Conservation (phyloP, 768 basidiomycete species). For the Rhizopogon vulgaris region DNA sequence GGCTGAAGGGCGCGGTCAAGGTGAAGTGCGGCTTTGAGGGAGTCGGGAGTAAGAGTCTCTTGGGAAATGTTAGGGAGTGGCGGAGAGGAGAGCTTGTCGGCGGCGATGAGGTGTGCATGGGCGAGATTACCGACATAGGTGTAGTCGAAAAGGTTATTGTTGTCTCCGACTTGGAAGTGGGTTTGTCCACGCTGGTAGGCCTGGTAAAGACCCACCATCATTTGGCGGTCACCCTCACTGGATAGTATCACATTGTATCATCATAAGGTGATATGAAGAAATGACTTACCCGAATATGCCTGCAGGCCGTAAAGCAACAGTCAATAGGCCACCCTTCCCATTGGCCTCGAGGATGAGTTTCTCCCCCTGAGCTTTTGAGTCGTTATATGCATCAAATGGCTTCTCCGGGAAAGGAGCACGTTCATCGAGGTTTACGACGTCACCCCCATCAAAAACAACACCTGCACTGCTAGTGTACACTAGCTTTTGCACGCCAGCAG, state of each 20-base stretch:
- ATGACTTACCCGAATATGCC: slow-evolving; percentile 87
- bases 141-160: slow-evolving; percentile 92
- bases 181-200: slow-evolving; percentile 81
- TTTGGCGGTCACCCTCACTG: slow-evolving; percentile 90
- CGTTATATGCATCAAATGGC: slow-evolving; percentile 88
- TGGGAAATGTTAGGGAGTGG: slow-evolving; percentile 37
- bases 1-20: slow-evolving; percentile 51
- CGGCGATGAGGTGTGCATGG: slow-evolving; percentile 88
- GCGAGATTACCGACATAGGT: slow-evolving; percentile 97
- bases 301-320: slow-evolving; percentile 86
- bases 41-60: slow-evolving; percentile 2
- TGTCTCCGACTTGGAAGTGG: slow-evolving; percentile 89
- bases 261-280: not conserved
- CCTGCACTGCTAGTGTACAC: slow-evolving; percentile 95
- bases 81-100: slow-evolving; percentile 69
- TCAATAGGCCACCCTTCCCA: slow-evolving; percentile 74
- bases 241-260: not conserved
- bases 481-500: slow-evolving; percentile 71
- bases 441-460: slow-evolving; percentile 78
- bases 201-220: slow-evolving; percentile 70
- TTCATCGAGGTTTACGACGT: slow-evolving; percentile 86
- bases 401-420: slow-evolving; percentile 67
- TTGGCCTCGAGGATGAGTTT: slow-evolving; percentile 80
- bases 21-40: slow-evolving; percentile 30
- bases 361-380: slow-evolving; percentile 89